A percentile compares a stretch with the other conserved stretches of the same genome.
These are phyloP conservation scores for Paspalum notatum DNA, from an alignment of 176 grass and related monocot species.

Conservation along the genomic window DNA sequence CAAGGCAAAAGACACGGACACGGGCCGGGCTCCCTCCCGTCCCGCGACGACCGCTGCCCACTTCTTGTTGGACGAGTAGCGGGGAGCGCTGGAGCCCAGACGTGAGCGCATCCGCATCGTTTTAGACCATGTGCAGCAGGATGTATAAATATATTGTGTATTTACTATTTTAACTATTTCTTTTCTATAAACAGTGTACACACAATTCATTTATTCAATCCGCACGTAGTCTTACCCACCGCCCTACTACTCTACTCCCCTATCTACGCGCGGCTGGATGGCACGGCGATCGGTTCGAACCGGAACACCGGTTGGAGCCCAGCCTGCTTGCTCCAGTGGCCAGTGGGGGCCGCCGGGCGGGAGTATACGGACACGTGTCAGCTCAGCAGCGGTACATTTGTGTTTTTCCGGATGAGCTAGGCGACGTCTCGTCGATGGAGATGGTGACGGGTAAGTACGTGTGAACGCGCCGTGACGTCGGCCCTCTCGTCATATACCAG, in stretches of 20 bases:
- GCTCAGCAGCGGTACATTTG: neutral
- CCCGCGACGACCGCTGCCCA: neutral
- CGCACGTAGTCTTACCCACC: too few species aligned
- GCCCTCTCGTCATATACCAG: conserved; percentile 13
- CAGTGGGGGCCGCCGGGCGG: neutral
- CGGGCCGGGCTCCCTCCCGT: neutral
- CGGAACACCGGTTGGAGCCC: too few species aligned
- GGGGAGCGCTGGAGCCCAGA: neutral
- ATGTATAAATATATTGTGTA: too few species aligned
- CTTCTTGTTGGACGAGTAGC: neutral
- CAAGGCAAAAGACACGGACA: too few species aligned
- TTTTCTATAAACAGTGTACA: too few species aligned
- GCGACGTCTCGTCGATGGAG: neutral
- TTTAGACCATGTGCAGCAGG: too few species aligned
- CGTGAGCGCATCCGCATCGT: neutral
- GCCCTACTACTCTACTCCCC: too few species aligned
- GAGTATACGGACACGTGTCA: conserved; percentile 18
- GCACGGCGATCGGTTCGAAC: too few species aligned
- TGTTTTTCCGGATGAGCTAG: neutral
- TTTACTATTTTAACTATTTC: too few species aligned
- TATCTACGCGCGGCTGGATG: too few species aligned
- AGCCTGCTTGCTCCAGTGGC: neutral
- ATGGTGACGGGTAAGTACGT: neutral
- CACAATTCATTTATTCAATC: too few species aligned
- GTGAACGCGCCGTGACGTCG: conserved; percentile 31